Evolutionary conservation across 192 early-diverging fungal species (phyloP).

Genomic region (Coemansia sp.): DNA sequence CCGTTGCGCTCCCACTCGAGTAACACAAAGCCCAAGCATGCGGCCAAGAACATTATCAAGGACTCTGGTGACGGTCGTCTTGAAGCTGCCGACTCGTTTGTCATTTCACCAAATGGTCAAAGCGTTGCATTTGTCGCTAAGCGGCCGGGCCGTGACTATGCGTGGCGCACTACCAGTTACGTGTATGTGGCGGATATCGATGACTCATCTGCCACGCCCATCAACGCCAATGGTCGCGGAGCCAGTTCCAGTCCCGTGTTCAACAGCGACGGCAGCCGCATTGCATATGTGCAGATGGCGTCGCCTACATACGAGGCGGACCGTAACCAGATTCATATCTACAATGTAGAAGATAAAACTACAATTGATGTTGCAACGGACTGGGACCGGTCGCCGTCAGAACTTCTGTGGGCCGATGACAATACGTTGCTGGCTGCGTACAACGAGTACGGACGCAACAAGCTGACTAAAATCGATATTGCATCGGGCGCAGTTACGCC

Average conservation of each 20-base stretch:
- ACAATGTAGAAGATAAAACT: conserved; percentile 44
- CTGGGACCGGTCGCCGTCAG: conserved; percentile 66
- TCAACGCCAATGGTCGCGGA: conserved; percentile 55
- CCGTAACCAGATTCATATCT: conserved; percentile 67
- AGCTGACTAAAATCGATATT: conserved; percentile 63
- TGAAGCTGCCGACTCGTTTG: conserved; percentile 60
- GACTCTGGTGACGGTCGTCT: conserved; percentile 54
- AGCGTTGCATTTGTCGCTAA: conserved; percentile 73
- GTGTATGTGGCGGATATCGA: conserved; percentile 65
- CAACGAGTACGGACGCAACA: conserved; percentile 66
- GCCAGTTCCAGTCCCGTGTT: conserved; percentile 66
- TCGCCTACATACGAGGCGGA: conserved; percentile 74
- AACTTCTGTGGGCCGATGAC: conserved; percentile 58
- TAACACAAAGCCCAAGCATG: conserved; percentile 19
- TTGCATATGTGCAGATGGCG: conserved; percentile 77
- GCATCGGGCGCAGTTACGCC: conserved; percentile 47
- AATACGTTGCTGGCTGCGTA: conserved; percentile 62
- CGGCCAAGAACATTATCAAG: conserved; percentile 35
- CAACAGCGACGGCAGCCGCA: conserved; percentile 60
- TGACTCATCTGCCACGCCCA: conserved; percentile 48
- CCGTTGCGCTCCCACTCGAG: conserved; percentile 36
- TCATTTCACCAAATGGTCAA: conserved; percentile 65
- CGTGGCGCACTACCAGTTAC: conserved; percentile 76
- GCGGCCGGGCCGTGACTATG: conserved; percentile 59
- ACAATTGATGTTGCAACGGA: conserved; percentile 51